Conservation (phyloP, 208 protist genomes). For the Trypanosoma grayi region DNA sequence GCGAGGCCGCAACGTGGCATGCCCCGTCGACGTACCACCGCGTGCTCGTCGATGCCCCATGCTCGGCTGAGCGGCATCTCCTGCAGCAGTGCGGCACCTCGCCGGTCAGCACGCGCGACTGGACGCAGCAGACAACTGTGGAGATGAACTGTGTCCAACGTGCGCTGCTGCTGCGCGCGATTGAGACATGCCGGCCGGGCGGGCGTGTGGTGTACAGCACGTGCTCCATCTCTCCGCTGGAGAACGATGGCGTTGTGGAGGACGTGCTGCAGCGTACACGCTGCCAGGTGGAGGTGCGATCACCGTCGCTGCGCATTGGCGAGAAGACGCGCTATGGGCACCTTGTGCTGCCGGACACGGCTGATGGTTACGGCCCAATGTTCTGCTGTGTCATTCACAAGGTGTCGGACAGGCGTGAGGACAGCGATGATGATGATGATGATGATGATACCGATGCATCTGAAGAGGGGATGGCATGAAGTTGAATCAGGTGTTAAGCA, state of each 20-base stretch:
- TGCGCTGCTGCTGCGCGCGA: slow-evolving; percentile 58
- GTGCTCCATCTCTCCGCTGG: slow-evolving; percentile 81
- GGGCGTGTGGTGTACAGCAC: slow-evolving; percentile 92
- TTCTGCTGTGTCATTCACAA: slow-evolving; percentile 76
- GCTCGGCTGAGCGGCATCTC: slow-evolving; percentile 90
- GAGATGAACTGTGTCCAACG: slow-evolving; percentile 56
- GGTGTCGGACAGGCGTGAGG: slow-evolving; percentile 23
- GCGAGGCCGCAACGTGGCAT: slow-evolving; percentile 71
- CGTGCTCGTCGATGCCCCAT: slow-evolving; percentile 92
- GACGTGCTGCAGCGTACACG: slow-evolving; percentile 58
- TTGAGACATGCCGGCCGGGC: slow-evolving; percentile 71
- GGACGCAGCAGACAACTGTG: slow-evolving; percentile 34
- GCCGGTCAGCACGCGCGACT: slow-evolving; percentile 44
- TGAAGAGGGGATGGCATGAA: background rate
- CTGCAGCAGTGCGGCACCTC: slow-evolving; percentile 57
- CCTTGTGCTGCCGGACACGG: slow-evolving; percentile 67
- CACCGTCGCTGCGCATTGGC: slow-evolving; percentile 29
- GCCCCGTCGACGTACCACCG: slow-evolving; percentile 59
- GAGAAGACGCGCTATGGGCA: slow-evolving; percentile 67
- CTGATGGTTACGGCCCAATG: slow-evolving; percentile 65
- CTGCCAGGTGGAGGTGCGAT: slow-evolving; percentile 49
- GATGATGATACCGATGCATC: slow-evolving; percentile 20
- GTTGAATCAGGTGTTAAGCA: background rate
- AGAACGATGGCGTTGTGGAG: slow-evolving; percentile 87
- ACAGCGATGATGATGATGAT: slow-evolving; percentile 23